Evolutionary conservation across 176 grass and related monocot genomes (phyloP), one percentile per base, ranked within the genome.

Genomic region (Aegilops sharonensis): DNA sequence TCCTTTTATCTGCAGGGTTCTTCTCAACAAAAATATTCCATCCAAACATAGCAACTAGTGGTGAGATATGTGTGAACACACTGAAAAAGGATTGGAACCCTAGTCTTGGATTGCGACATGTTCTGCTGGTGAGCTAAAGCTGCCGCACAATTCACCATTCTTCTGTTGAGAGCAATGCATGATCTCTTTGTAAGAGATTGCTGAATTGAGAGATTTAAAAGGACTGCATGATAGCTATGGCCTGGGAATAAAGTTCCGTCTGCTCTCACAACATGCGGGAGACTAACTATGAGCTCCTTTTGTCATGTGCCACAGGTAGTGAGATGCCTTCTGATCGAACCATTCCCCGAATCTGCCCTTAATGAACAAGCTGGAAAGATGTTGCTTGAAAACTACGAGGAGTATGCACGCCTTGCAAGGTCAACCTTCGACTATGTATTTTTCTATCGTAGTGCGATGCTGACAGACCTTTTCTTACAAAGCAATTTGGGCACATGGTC

Each of bases 21-120:
- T 98, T 98, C 73, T 65, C 92, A 82, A 98, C 93, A 9, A 98
- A 98, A 88, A 98, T 95, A 85, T 98, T 98, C 79, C 97, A 95
- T 91, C 97, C 97, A 34, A 94, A 98, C 81, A 94, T 98, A 83
- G 91, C 97, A 84, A 90, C 87, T 66, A 88, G 88, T 90, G 97
- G 94, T 61, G 94, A 98, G 83, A 96, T 98, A 79, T 95, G 96
- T 92, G 92, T 98, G 27, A 98, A 95, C 80, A 98, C 94, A 40
- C 65, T 98, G 64, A 92, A 96, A 80, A 96, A 96, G 72, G 97
- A 98, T 76, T 98, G 94, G 97, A 96, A 91, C 85, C 94, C 92
- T 52, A 87, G 79, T 87, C 92, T 92, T 91, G 94, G 97, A 79
- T 90, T 98, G 78, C 86, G 91, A 83, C 94, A 95, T 88, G 92